Base-by-base conservation (phyloP, 306 rosid species). In the Malus sieversii region DNA sequence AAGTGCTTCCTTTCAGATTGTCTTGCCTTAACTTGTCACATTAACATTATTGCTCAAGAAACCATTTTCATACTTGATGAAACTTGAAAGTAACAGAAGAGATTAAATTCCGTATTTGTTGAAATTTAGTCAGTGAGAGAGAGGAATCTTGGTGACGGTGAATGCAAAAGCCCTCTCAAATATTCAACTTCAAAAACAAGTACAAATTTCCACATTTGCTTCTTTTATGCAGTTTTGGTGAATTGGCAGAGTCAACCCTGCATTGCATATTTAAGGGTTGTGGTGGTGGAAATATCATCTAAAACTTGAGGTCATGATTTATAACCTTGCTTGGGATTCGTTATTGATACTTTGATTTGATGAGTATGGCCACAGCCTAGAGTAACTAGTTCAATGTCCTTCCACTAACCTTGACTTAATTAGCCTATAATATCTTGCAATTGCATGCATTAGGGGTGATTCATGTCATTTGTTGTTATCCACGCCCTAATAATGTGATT, bases 1-100 rank as follows among this genome's bases (percentile, higher is more conserved):
- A 59, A 62, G 20, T 69, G 77, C 45, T 76, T 85, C 75, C 79
- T 81, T 78, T 86, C 82, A 72, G 66, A 71, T 85, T 85, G 88
- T 86, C 85, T 78, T 73, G 74, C 78, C 75, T 73, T 69, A 45
- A 52, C 42, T 73, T 74, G 73, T 75, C 69, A 67, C 76, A 60
- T 40, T 33, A 77, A 74, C 83, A 68, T 75, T 77, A 84, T 75
- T 70, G 73, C 73, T 42, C 59, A 55, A 30, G 73, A 6, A 73
- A 68, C 57, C 35, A 68, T 86, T 80, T 73, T 33, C 70, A 32
- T 68, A 42, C 84, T 77, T 52, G 27, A 58, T 18, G 77, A 67
- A 58, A 14, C 15, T 11, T 71, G 71, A 78, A 77, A 63, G 81
- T 61, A 66, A 71, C 70, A 74, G 23, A 59, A 51, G 35, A 23